Conservation (phyloP, 495 filamentous ascomycete species). For the Friedmanniomyces endolithicus region DNA sequence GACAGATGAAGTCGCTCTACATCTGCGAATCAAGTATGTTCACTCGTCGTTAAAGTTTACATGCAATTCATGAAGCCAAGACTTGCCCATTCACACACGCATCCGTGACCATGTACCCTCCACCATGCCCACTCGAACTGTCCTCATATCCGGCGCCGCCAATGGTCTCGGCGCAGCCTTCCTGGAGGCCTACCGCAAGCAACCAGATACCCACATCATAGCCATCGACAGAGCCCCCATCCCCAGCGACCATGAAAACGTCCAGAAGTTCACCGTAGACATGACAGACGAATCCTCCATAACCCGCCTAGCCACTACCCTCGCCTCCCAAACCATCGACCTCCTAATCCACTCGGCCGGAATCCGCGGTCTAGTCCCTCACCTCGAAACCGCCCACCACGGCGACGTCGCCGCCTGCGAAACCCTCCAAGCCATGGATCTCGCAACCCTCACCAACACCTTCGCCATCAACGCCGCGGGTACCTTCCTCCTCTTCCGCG, state of each 20-base stretch:
- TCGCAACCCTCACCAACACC: constrained; percentile 22
- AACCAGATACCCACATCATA: constrained; percentile 4
- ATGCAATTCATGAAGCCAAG: no score
- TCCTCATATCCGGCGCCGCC: constrained; percentile 17
- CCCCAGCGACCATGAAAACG: constrained; percentile 3
- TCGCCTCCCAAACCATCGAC: constrained; percentile 21
- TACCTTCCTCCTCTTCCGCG: constrained; percentile 26
- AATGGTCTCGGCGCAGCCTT: constrained; percentile 22
- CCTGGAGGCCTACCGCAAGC: constrained; percentile 9
- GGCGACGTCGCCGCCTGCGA: constrained; percentile 25
- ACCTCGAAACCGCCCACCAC: constrained; percentile 12
- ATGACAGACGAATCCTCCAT: constrained; percentile 12
- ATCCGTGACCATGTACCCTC: no score
- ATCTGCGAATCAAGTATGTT: no score
- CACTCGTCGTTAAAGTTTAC: no score
- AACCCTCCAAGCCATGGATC: constrained; percentile 25
- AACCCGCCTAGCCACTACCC: neutral
- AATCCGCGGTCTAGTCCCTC: constrained; percentile 29
- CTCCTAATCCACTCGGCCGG: constrained; percentile 30
- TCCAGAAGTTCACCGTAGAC: constrained; percentile 9
- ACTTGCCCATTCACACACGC: no score
- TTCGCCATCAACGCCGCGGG: constrained; percentile 28
- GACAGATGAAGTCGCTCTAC: no score
- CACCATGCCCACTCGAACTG: no score
- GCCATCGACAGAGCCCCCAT: constrained; percentile 14